Evolutionary conservation across 2,329 filamentous ascomycete species (phyloP), one percentile per base, ranked within the genome.

Genomic region (Stagonosporopsis vannaccii): DNA sequence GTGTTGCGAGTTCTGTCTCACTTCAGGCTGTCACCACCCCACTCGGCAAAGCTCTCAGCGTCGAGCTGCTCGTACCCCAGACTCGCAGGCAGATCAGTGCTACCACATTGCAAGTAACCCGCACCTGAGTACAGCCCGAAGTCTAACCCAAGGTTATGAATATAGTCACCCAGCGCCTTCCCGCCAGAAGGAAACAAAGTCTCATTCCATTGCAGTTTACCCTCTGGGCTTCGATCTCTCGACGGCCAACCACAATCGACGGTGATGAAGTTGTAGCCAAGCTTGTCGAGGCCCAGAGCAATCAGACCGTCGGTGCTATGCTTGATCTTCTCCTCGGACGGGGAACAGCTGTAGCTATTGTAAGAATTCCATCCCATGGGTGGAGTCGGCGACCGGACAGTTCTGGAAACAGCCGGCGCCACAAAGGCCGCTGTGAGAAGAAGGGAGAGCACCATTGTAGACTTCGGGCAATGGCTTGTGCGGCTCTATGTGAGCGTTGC

Each of bases 201-300:
- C 6, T 70, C 60, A 51, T 85, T 82, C 79, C 81, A 86, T 12
- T 81, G 79, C 3, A 85, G 70, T 19, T 75, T 75, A 1, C 80
- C 81, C 9, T 83, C 70, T 0, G 72, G 66, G 33, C 81, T 58
- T 48, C 77, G 70, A 30, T 77, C 63, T 2, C 69, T 56, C 4
- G 75, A 68, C 5, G 73, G 79, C 86, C 85, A 88, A 0, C 86
- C 85, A 50, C 84, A 87, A 62, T 88, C 86, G 0, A 80, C 79
- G 0, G 83, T 85, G 28, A 87, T 81, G 51, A 82, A 81, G 1
- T 74, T 78, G 63, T 88, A 88, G 6, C 86, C 85, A 0, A 83
- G 71, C 3, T 79, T 75, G 0, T 77, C 76, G 0, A 87, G 77
- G 0, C 83, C 83, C 0, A 83, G 72, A 39, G 82, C 79, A 0